Percentiles rank a stretch among this genome's conserved stretches.
phyloP scores from a whole-genome alignment of 805 yeast species.

The Suhomyces emberorum region DNA sequence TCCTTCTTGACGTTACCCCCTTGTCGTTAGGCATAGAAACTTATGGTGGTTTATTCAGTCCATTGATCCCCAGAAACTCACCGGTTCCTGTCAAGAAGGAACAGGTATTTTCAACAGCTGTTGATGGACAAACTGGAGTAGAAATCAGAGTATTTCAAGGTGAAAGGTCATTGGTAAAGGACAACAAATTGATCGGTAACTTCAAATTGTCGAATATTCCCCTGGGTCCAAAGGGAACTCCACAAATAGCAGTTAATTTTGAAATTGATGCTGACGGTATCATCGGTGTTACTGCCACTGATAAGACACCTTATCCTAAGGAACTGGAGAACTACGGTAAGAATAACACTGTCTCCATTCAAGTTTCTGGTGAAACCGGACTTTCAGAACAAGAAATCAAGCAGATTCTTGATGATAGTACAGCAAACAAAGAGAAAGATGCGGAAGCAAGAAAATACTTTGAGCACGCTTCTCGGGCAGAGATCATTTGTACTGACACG shows the following conservation, averaged over 20 bases:
- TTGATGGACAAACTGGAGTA: constrained; percentile 82
- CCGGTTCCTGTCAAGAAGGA: constrained; percentile 75
- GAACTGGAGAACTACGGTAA: constrained; percentile 39
- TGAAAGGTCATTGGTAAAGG: constrained; percentile 73
- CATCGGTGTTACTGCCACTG: constrained; percentile 56
- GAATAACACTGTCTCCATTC: constrained; percentile 50
- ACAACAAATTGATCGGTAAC: constrained; percentile 73
- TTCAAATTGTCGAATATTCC: constrained; percentile 72
- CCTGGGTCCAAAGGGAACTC: constrained; percentile 73
- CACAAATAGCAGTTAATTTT: constrained; percentile 74
- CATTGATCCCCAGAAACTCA: constrained; percentile 72
- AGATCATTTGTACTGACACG: constrained; percentile 79
- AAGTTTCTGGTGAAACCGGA: constrained; percentile 46
- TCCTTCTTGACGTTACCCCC: constrained; percentile 27
- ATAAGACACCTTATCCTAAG: constrained; percentile 42
- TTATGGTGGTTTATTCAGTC: constrained; percentile 79
- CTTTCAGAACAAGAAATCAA: constrained; percentile 66
- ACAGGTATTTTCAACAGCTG: constrained; percentile 75
- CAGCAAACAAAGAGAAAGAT: constrained; percentile 58
- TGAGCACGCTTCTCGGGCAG: constrained; percentile 76
- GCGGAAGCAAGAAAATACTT: constrained; percentile 55
- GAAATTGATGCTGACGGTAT: constrained; percentile 82
- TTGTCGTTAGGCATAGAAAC: constrained; percentile 65
- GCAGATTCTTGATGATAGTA: constrained; percentile 63
- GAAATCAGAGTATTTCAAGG: constrained; percentile 79